Evolutionary conservation across 148 eudicot genomes (phyloP), one percentile per base, ranked within the genome.

Genomic region (Amaranthus cruentus): DNA sequence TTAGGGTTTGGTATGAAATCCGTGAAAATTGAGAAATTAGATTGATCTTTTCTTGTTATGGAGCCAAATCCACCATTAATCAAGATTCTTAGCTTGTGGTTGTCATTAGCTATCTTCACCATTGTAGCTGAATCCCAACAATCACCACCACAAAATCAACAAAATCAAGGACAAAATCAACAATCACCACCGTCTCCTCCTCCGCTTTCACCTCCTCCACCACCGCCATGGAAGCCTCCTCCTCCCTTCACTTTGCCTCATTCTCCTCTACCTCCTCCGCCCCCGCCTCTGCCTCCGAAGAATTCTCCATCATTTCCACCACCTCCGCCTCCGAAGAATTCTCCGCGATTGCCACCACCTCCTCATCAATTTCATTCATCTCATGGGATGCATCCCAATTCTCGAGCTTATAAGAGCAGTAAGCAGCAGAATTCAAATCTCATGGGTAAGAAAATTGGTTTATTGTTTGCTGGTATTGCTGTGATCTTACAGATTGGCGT

Each of bases 401-500:
- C 71, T 15, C 67, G 63, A 51, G 55, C 10, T 21, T 62, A 56
- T 14, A 65, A 59, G 3, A 66, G 50, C 8, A 43, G 8, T 2
- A 47, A 47, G 64, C 54, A 50, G 60, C 65, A 55, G 42, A 18
- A 66, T 61, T 18, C 78, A 4, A 76, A 78, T 49, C 83, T 84
- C 65, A 11, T 18, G 52, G 93, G 91, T 76, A 85, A 89, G 87
- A 87, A 81, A 56, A 51, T 91, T 49, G 97, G 97, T 51, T 55
- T 89, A 66, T 44, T 85, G 57, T 89, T 91, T 84, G 73, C 75
- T 14, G 97, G 90, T 6, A 75, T 89, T 77, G 93, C 70, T 12
- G 78, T 47, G 62, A 84, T 86, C 69, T 82, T 89, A 85, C 97
- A 91, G 72, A 69, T 89, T 77, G 83, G 89, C 64, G 92, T 86